These are phyloP conservation scores for Paramarasmius palmivorus DNA, from an alignment of 1,284 basidiomycete genomes.

Conservation along the genomic window DNA sequence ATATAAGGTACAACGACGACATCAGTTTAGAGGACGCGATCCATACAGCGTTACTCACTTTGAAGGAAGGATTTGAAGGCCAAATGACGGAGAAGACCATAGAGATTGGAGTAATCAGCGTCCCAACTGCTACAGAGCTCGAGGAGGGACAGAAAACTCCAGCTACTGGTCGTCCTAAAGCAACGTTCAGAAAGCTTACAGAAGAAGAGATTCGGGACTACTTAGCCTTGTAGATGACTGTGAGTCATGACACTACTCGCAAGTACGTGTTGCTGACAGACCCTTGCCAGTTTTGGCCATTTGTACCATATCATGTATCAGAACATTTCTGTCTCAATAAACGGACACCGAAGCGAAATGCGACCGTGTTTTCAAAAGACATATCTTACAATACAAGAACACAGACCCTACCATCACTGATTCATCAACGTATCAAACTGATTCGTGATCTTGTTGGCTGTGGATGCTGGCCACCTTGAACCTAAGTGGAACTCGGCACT, in stretches of 20 bases:
- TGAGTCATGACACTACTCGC: constrained; percentile 9
- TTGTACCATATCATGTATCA: too few species aligned
- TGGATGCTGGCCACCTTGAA: too few species aligned
- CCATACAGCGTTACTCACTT: constrained; percentile 96
- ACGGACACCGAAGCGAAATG: too few species aligned
- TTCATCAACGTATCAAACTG: neutral
- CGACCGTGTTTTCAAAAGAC: too few species aligned
- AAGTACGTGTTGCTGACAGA: too few species aligned
- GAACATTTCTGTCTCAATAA: too few species aligned
- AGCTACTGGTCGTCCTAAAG: constrained; percentile 73
- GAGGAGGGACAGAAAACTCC: constrained; percentile 73
- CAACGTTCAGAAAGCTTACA: constrained; percentile 90
- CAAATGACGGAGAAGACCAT: constrained; percentile 99
- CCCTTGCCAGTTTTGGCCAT: too few species aligned
- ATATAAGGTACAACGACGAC: constrained; percentile 93
- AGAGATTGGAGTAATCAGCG: constrained; percentile 95
- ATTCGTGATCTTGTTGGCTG: neutral
- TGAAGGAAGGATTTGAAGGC: constrained; percentile 99
- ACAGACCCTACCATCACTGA: neutral
- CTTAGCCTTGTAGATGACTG: constrained; percentile 64
- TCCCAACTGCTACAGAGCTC: constrained; percentile 78
- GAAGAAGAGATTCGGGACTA: constrained; percentile 97
- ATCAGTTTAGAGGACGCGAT: constrained; percentile 99
- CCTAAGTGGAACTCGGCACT: too few species aligned
- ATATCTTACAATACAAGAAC: too few species aligned